Evolutionary conservation across 495 filamentous ascomycete genomes (phyloP).

Genomic region (Tetracladium setigerum): DNA sequence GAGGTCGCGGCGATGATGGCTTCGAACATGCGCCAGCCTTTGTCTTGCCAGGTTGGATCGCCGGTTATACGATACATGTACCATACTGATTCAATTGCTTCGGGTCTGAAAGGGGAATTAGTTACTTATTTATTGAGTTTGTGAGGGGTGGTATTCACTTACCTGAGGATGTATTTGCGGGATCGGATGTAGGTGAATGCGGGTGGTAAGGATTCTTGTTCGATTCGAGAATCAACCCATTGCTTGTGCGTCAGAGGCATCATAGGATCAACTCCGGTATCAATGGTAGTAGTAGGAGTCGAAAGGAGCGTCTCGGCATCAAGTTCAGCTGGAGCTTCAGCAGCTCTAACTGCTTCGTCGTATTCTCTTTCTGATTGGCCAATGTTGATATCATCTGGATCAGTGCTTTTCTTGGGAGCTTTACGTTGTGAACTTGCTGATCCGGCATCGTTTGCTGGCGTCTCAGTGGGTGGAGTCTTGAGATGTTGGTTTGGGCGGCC

Average conservation of each 20-base stretch:
- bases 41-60: constrained; percentile 69
- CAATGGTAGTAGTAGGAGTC: neutral
- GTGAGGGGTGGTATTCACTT: constrained; percentile 15
- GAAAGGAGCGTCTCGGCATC: neutral
- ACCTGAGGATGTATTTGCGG: constrained; percentile 72
- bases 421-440: too few relatives aligned
- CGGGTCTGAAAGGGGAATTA: constrained; percentile 53
- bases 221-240: constrained; percentile 50
- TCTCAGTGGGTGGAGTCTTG: too few relatives aligned
- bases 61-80: constrained; percentile 93
- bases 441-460: too few relatives aligned
- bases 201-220: constrained; percentile 53
- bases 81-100: constrained; percentile 92
- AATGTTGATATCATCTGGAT: too few relatives aligned
- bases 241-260: constrained; percentile 54
- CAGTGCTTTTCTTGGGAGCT: too few relatives aligned
- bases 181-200: constrained; percentile 56
- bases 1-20: constrained; percentile 59
- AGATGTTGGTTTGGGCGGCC: too few relatives aligned
- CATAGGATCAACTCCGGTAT: constrained; percentile 3
- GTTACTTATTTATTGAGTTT: constrained; percentile 16
- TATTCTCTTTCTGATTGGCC: too few relatives aligned
- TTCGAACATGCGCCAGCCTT: constrained; percentile 87
- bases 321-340: neutral
- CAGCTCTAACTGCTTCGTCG: neutral